A percentile compares a stretch with the other conserved stretches of the same genome.
phyloP scores from a whole-genome alignment of 2,329 filamentous ascomycete species.

The Aureobasidium sp. region DNA sequence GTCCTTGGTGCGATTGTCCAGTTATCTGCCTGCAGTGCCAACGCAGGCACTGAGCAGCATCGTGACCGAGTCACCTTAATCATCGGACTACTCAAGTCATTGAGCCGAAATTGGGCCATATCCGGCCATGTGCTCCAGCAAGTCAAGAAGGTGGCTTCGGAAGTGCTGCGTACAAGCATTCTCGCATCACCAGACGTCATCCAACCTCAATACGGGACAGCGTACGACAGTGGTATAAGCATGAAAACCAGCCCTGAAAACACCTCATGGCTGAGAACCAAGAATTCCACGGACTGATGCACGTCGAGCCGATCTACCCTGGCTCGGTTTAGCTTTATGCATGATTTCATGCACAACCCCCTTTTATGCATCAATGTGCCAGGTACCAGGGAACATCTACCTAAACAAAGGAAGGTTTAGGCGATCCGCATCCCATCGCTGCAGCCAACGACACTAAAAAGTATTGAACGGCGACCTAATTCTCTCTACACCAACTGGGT shows the following conservation, averaged over 20 bases:
- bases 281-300: constrained; percentile 4
- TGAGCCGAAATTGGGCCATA: constrained; percentile 64
- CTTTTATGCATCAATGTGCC: not conserved
- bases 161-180: constrained; percentile 1
- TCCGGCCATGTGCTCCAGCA: constrained; percentile 61
- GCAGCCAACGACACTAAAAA: constrained; percentile 6
- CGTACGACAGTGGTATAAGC: not conserved
- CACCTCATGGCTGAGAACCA: not conserved
- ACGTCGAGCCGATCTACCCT: not conserved
- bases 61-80: constrained; percentile 60
- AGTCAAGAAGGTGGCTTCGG: constrained; percentile 59
- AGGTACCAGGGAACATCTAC: not conserved
- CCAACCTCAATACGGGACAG: not conserved
- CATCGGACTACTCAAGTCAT: constrained; percentile 61
- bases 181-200: not conserved
- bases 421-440: not conserved
- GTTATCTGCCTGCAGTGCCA: constrained; percentile 64
- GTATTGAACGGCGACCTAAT: constrained; percentile 1
- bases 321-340: not conserved
- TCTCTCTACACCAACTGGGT: not conserved
- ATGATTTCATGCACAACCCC: not conserved
- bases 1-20: constrained; percentile 74
- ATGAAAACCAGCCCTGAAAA: not conserved
- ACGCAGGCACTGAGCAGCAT: constrained; percentile 56
- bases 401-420: not conserved